A percentile compares a stretch with the other conserved stretches of the same genome.
Conservation (phyloP, 805 yeast genomes). For the Candida boleticola region DNA sequence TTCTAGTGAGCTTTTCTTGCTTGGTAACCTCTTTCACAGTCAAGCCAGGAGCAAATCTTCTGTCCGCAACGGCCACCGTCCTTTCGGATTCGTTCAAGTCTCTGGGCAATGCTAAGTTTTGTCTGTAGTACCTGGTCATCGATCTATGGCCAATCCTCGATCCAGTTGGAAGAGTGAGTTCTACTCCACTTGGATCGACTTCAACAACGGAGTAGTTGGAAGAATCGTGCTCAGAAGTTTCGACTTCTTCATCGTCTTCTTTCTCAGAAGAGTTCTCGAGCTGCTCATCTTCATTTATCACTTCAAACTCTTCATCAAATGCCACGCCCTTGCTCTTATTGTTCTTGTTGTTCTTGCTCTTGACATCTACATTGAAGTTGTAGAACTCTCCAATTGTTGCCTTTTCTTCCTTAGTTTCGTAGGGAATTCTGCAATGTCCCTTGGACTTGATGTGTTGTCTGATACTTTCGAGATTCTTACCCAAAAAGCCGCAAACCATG, state of each 20-base stretch:
- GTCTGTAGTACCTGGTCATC: conserved; percentile 68
- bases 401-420: conserved; percentile 40
- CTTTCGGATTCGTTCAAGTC: conserved; percentile 58
- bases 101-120: conserved; percentile 36
- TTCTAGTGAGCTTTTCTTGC: conserved; percentile 31
- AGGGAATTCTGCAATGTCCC: conserved; percentile 47
- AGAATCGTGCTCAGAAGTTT: conserved; percentile 13
- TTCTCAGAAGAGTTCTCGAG: conserved; percentile 10
- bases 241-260: conserved; percentile 11
- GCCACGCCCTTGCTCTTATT: conserved; percentile 6
- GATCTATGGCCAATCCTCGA: conserved; percentile 79
- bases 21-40: conserved; percentile 24
- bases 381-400: conserved; percentile 37
- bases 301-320: conserved; percentile 10
- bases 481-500: conserved; percentile 43
- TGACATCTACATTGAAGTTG: conserved; percentile 25
- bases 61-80: conserved; percentile 75
- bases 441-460: conserved; percentile 44
- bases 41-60: conserved; percentile 44
- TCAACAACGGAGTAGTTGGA: conserved; percentile 32
- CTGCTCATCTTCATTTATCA: conserved; percentile 9
- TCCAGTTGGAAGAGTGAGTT: conserved; percentile 75
- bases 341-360: conserved; percentile 9
- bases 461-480: conserved; percentile 38
- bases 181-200: conserved; percentile 59